A percentile compares a stretch with the other conserved stretches of the same genome.
Evolutionary conservation across 2,329 filamentous ascomycete species (phyloP).

Genomic region (Aspergillus neotritici): DNA sequence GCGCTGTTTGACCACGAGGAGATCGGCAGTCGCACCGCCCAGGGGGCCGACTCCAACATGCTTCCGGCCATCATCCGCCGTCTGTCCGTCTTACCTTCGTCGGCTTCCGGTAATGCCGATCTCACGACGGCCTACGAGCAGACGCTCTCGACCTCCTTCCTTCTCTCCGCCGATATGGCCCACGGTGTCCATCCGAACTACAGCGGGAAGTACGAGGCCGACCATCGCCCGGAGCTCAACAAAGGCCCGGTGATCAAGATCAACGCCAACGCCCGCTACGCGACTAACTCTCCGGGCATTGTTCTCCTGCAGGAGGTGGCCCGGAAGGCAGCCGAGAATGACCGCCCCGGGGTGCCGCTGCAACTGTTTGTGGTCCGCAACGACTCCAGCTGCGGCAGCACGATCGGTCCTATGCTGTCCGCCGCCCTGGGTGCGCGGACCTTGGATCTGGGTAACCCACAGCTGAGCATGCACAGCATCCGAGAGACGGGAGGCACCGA

Average conservation of each 20-base stretch:
- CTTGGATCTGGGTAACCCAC: constrained; percentile 86
- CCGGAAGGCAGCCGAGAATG: constrained; percentile 49
- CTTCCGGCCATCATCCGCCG: constrained; percentile 81
- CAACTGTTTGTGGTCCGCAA: constrained; percentile 96
- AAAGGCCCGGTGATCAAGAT: constrained; percentile 95
- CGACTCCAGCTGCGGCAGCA: constrained; percentile 89
- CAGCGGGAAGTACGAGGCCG: constrained; percentile 78
- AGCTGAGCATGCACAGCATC: constrained; percentile 95
- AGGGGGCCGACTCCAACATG: constrained; percentile 89
- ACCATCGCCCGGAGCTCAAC: constrained; percentile 93
- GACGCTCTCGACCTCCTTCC: constrained; percentile 82
- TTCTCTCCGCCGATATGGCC: constrained; percentile 95
- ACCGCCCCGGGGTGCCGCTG: constrained; percentile 68
- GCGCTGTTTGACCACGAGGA: constrained; percentile 98
- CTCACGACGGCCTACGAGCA: constrained; percentile 84
- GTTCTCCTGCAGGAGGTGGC: constrained; percentile 87
- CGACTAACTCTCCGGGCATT: constrained; percentile 92
- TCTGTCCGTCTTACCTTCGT: constrained; percentile 69
- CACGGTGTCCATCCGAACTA: constrained; percentile 97
- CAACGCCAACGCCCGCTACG: constrained; percentile 95
- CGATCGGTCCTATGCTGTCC: constrained; percentile 94
- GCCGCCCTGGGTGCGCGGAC: constrained; percentile 82
- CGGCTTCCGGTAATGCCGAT: constrained; percentile 53
- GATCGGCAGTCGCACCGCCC: constrained; percentile 85
- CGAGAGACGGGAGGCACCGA: constrained; percentile 84